These are phyloP conservation scores for Harringtonia aguacate DNA, from an alignment of 2,329 filamentous ascomycete genomes.

Conservation along the genomic window DNA sequence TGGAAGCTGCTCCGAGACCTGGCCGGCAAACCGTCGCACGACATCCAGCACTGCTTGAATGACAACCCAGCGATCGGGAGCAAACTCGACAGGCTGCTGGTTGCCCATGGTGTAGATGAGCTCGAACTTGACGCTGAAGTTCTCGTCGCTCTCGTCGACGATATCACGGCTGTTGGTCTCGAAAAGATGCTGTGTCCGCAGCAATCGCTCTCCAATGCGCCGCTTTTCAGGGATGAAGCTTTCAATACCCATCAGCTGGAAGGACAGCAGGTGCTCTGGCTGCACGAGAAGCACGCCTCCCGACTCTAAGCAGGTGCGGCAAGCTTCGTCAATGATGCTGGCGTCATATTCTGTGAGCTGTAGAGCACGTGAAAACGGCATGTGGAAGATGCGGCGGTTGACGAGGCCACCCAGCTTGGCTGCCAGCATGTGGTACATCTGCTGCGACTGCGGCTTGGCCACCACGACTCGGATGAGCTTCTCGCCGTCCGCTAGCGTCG, in stretches of 20 bases:
- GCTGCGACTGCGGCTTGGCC: constrained; percentile 46
- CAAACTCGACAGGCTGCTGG: constrained; percentile 37
- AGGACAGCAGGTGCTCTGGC: constrained; percentile 53
- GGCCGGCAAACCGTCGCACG: constrained; percentile 18
- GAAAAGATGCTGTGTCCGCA: constrained; percentile 33
- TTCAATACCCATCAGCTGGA: constrained; percentile 51
- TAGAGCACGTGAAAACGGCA: constrained; percentile 48
- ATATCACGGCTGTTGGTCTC: constrained; percentile 38
- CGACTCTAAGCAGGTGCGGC: constrained; percentile 30
- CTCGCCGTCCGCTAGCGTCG: constrained; percentile 36
- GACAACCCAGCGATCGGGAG: constrained; percentile 43
- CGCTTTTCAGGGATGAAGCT: constrained; percentile 18
- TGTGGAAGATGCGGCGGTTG: constrained; percentile 39
- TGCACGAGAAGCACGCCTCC: constrained; percentile 50
- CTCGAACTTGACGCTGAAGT: constrained; percentile 49
- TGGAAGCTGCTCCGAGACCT: constrained; percentile 21
- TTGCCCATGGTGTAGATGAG: constrained; percentile 51
- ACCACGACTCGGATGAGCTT: constrained; percentile 48
- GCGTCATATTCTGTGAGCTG: constrained; percentile 21
- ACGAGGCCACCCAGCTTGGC: constrained; percentile 45
- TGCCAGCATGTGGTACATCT: constrained; percentile 48
- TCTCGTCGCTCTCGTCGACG: constrained; percentile 56
- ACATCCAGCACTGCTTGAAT: constrained; percentile 41
- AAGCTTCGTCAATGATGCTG: constrained; percentile 26
- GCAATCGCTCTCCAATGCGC: constrained; percentile 13